phyloP scores from a whole-genome alignment of 2,329 filamentous ascomycete species.

The Blumeria hordei region DNA sequence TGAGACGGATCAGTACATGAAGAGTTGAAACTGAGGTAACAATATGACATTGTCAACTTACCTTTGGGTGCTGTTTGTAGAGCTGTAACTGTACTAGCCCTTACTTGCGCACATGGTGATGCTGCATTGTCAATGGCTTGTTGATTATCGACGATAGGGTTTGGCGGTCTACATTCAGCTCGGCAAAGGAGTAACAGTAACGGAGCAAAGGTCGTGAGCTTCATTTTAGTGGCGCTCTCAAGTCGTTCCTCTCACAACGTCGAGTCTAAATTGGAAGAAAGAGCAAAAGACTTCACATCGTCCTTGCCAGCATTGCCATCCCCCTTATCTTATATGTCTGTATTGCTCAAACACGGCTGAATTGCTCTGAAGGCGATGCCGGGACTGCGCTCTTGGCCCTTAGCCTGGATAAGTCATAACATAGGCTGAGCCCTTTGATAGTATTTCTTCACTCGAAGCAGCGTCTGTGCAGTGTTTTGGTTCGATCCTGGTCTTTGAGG shows the following conservation, averaged over 20 bases:
- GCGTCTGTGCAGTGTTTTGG: no score
- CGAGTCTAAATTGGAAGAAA: not conserved
- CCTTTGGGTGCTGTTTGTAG: not conserved
- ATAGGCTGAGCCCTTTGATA: no score
- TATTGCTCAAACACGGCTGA: no score
- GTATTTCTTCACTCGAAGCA: no score
- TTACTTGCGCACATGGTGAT: slow-evolving; percentile 3
- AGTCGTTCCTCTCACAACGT: not conserved
- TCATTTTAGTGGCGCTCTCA: not conserved
- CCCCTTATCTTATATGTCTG: no score
- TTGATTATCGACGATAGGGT: not conserved
- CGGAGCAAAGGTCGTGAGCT: not conserved
- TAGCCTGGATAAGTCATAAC: no score
- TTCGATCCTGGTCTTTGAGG: no score
- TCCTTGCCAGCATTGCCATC: no score
- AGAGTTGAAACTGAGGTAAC: not conserved
- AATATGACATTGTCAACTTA: not conserved
- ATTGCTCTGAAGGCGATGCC: no score
- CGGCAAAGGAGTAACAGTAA: not conserved
- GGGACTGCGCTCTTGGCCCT: no score
- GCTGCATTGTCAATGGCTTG: no score
- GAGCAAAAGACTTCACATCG: not conserved
- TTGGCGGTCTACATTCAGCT: not conserved
- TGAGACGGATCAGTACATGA: not conserved
- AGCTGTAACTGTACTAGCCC: slow-evolving; percentile 3